These are phyloP conservation scores for Musa beccarii DNA, from an alignment of 176 grass and related monocot genomes.

Conservation along the genomic window DNA sequence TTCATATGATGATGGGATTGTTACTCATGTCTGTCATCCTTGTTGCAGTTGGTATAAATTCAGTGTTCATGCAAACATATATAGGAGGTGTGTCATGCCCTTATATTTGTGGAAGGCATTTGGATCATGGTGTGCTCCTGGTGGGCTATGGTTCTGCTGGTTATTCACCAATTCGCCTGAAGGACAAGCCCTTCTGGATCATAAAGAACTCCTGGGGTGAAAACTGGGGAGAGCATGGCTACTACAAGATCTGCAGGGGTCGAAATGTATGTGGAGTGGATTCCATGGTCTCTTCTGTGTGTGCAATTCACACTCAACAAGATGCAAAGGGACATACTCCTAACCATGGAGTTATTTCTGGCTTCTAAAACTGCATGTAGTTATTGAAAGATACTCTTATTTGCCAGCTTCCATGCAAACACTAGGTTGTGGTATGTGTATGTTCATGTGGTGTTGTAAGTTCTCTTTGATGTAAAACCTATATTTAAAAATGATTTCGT, in stretches of 20 bases:
- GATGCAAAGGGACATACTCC: background rate
- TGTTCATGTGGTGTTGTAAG: too few relatives aligned
- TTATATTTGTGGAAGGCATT: background rate
- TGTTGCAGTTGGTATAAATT: slow-evolving; percentile 4
- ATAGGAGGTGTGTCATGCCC: slow-evolving; percentile 8
- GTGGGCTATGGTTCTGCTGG: slow-evolving; percentile 6
- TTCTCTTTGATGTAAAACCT: too few relatives aligned
- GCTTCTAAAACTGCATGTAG: too few relatives aligned
- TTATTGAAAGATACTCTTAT: too few relatives aligned
- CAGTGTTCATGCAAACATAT: slow-evolving; percentile 3
- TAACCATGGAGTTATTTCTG: too few relatives aligned
- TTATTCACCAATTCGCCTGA: background rate
- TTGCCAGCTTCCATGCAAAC: too few relatives aligned
- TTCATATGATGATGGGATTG: background rate
- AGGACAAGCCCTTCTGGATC: slow-evolving; percentile 1
- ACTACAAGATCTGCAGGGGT: slow-evolving; percentile 12
- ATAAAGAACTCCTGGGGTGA: slow-evolving; percentile 9
- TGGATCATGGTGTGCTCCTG: slow-evolving; percentile 8
- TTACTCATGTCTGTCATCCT: background rate
- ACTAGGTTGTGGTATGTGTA: too few relatives aligned
- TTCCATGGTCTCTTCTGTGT: slow-evolving; percentile 6
- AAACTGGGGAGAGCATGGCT: background rate
- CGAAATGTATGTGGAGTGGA: background rate
- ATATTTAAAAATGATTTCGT: too few relatives aligned
- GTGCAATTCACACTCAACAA: background rate